Evolutionary conservation across 2,329 filamentous ascomycete species (phyloP), one percentile per base, ranked within the genome.

Genomic region (Neocatenulostroma microsporum): DNA sequence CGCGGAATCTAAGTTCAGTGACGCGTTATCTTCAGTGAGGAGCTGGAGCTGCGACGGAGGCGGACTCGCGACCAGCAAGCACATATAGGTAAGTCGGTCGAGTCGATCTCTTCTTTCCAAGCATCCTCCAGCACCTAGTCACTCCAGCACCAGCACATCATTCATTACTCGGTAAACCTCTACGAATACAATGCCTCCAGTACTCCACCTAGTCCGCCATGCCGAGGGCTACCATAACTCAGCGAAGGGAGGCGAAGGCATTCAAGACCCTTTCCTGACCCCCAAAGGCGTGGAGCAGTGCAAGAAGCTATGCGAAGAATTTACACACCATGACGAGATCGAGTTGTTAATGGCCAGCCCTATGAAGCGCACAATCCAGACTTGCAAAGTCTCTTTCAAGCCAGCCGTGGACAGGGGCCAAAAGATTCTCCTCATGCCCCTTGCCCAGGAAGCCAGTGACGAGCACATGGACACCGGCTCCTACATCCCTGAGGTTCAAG

Each of bases 211-310:
- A 21, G 37, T 51, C 27, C 45, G 48, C 29, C 48, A 51, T 32
- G 47, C 35, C 21, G 35, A 48, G 44, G 48, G 48, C 18, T 36
- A 36, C 26, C 47, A 50, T 32, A 94, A 94, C 61, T 73, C 88
- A 54, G 69, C 54, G 45, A 53, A 66, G 17, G 79, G 72, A 44
- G 84, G 86, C 62, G 80, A 86, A 55, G 54, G 64, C 14, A 67
- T 93, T 27, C 47, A 38, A 21, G 49, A 52, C 31, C 49, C 49
- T 5, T 32, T 37, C 34, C 37, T 52, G 15, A 52, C 49, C 1
- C 40, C 46, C 3, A 21, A 45, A n/a, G 49, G 49, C 5, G 32
- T 32, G 15, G 21, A 37, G 13, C 37, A 46, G 29, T 40, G 37
- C 21, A 27, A 42, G 23, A 11, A 40, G 15, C 37, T 46, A 17